Base-by-base conservation (phyloP, 2,329 filamentous ascomycete genomes). In the Xylariaceae sp. region DNA sequence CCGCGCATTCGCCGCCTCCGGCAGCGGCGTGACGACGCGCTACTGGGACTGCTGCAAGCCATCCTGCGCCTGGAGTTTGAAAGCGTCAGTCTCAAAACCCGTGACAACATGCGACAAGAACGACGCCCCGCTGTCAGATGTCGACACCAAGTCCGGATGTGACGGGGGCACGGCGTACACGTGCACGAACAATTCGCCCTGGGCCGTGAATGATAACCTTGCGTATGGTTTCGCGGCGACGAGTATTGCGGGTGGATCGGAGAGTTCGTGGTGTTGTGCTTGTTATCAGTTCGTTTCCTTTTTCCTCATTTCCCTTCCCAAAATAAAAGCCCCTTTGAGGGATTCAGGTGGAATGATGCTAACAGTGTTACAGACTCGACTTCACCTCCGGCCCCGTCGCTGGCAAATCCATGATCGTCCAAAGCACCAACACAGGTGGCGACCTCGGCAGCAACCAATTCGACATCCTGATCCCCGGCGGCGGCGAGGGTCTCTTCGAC, bases 41-140 rank as follows among this genome's bases (percentile, higher is more conserved):
- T 75, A 74, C 64, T 74, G 76, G 73, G 82, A 84, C 68, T 84
- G 82, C 71, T 84, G 81, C 74, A 85, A 85, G 73, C 76, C 80
- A 7, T 81, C 78, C 11, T 84, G 82, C 65, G 73, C 74, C 2
- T 77, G 81, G 81, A 72, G 73, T 35, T 75, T 72, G 49, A 83
- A 83, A 67, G 77, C 76, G 4, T 44, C 69, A 45, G 71, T 80
- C 65, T 68, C 70, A 49, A 65, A 62, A 50, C 78, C 78, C 1
- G 78, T 80, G 9, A 68, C 62, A 4, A 76, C 76, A 23, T 82
- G 80, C 69, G 72, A 77, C 65, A 72, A 69, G 51, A 73, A 76
- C 62, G 75, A 82, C 72, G 74, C 73, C 53, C 77, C 76, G 0
- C 68, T 82, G 39, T 68, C 71, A 13, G 72, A 78, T 64, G 68